Conservation (phyloP, 495 filamentous ascomycete genomes). For the Staphylotrichum longicolle region DNA sequence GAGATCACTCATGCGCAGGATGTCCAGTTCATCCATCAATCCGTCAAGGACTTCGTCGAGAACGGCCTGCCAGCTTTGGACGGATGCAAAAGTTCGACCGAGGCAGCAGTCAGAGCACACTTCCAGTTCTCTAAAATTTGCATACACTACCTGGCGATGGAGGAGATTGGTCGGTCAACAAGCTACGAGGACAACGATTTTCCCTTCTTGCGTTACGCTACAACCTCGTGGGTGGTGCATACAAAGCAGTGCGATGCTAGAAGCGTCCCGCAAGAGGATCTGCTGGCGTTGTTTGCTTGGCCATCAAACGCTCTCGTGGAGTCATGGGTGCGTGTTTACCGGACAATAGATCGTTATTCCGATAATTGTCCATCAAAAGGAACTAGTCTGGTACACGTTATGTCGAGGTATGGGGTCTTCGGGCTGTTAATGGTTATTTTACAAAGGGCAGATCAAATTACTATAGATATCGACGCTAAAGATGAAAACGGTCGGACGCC, state of each 20-base stretch:
- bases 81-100: slow-evolving; percentile 1
- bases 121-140: slow-evolving; percentile 25
- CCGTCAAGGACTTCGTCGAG: slow-evolving; percentile 39
- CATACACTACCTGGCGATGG: slow-evolving; percentile 22
- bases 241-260: not conserved
- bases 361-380: too few species aligned
- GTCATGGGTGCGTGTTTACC: not conserved
- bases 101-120: slow-evolving; percentile 24
- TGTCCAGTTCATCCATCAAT: slow-evolving; percentile 44
- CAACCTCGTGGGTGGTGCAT: too few species aligned
- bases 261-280: not conserved
- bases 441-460: not conserved
- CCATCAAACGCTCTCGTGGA: too few species aligned
- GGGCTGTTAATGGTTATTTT: too few species aligned
- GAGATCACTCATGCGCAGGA: slow-evolving; percentile 28
- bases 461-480: slow-evolving; percentile 4
- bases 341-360: not conserved
- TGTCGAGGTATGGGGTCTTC: too few species aligned
- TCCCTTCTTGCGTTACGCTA: not conserved
- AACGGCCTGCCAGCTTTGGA: slow-evolving; percentile 25
- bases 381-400: not conserved
- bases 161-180: slow-evolving; percentile 6
- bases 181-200: not conserved
- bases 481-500: too few species aligned
- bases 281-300: too few species aligned